Conservation (phyloP, 176 grass and related monocot species). For the Rhynchospora pubera region DNA sequence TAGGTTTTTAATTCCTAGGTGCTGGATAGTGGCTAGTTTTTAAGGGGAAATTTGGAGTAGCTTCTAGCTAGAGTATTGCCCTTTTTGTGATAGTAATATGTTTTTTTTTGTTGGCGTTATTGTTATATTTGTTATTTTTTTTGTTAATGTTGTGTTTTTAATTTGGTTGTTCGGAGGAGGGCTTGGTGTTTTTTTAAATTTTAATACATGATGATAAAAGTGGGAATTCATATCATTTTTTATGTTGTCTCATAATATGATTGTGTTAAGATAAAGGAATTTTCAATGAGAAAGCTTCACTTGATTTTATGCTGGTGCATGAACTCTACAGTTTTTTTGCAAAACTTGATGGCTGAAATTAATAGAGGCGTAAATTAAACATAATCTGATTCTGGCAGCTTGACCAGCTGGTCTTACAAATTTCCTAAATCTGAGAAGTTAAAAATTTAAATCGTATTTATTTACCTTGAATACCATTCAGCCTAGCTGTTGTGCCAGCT, state of each 20-base stretch:
- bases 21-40: conserved; percentile 1
- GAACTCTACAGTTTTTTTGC: too few species aligned
- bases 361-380: too few species aligned
- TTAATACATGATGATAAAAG: conserved; percentile 6
- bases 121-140: conserved; percentile 16
- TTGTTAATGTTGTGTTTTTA: conserved; percentile 9
- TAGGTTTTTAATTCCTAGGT: background rate
- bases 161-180: background rate
- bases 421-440: background rate
- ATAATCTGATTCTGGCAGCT: background rate
- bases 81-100: conserved; percentile 17
- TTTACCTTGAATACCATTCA: background rate
- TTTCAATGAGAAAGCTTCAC: background rate
- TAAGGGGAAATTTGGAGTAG: conserved; percentile 5
- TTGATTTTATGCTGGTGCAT: background rate
- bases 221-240: background rate
- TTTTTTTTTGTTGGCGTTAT: background rate
- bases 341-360: too few species aligned
- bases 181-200: background rate
- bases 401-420: background rate
- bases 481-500: too few species aligned
- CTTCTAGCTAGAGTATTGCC: conserved; percentile 5
- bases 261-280: background rate
- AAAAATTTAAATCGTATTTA: background rate
- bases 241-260: background rate